A percentile compares a stretch with the other conserved stretches of the same genome.
phyloP scores from a whole-genome alignment of 495 filamentous ascomycete species.

The Neurospora discreta region DNA sequence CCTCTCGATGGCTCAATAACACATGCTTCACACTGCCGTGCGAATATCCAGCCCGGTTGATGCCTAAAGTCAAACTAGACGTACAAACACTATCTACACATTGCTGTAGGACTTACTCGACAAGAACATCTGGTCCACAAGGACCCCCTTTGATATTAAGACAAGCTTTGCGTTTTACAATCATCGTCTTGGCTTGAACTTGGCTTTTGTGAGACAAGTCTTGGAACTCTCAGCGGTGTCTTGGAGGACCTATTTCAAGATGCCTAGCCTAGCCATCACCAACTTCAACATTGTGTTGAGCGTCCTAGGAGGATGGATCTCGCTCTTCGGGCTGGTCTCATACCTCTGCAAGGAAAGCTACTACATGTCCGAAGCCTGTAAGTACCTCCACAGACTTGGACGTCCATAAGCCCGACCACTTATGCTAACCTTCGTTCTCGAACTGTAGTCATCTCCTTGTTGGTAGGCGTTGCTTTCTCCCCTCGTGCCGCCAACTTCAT shows the following conservation, averaged over 20 bases:
- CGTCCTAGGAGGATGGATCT: slow-evolving; percentile 77
- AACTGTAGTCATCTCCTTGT: slow-evolving; percentile 61
- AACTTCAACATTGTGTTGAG: slow-evolving; percentile 88
- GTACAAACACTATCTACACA: not conserved
- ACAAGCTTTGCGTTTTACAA: not conserved
- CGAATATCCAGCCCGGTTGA: not conserved
- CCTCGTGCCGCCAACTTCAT: slow-evolving; percentile 70
- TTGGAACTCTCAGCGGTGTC: not conserved
- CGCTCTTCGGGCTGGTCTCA: slow-evolving; percentile 76
- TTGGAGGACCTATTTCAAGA: slow-evolving; percentile 23
- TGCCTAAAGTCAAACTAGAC: not conserved
- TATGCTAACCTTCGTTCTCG: not conserved
- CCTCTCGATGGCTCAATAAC: not conserved
- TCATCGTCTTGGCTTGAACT: not conserved
- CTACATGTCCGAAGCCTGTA: slow-evolving; percentile 84
- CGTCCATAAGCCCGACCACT: not conserved
- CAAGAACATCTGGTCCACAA: not conserved
- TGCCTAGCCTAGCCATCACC: slow-evolving; percentile 68
- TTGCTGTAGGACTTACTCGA: not conserved
- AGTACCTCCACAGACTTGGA: slow-evolving; percentile 17
- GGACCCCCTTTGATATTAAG: slow-evolving; percentile 9
- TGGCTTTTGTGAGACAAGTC: not conserved
- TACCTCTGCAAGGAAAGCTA: slow-evolving; percentile 84
- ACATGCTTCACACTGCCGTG: not conserved
- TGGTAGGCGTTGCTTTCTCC: slow-evolving; percentile 69